phyloP scores from a whole-genome alignment of 2,329 filamentous ascomycete genomes.

The Fusarium aywerte region DNA sequence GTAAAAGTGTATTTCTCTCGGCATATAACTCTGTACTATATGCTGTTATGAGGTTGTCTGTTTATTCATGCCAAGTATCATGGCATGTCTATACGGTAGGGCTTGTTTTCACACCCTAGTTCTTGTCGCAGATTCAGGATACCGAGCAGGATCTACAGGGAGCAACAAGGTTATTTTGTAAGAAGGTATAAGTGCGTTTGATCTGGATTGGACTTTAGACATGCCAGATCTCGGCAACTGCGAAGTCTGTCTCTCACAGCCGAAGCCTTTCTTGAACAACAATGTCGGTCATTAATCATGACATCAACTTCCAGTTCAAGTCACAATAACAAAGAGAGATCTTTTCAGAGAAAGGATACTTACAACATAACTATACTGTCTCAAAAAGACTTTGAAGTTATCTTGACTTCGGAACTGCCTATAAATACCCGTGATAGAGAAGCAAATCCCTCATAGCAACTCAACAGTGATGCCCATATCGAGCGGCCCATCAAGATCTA shows the following conservation, averaged over 20 bases:
- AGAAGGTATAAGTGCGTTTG: neutral
- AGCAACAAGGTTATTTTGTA: neutral
- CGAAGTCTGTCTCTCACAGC: slow-evolving; percentile 8
- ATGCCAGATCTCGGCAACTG: neutral
- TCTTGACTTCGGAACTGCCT: neutral
- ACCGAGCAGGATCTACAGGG: neutral
- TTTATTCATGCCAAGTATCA: neutral
- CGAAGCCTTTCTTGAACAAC: slow-evolving; percentile 20
- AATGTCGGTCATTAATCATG: slow-evolving; percentile 18
- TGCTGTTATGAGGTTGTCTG: neutral
- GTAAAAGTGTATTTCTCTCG: neutral
- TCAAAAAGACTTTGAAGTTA: neutral
- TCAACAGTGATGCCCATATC: neutral
- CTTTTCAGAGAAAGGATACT: neutral
- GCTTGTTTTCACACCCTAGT: neutral
- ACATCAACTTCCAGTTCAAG: slow-evolving; percentile 3
- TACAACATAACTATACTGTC: neutral
- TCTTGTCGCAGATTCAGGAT: neutral
- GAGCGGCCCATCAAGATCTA: slow-evolving; percentile 29
- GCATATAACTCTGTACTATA: neutral
- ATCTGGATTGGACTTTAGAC: neutral
- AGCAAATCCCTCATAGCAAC: slow-evolving; percentile 9
- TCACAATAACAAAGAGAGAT: neutral
- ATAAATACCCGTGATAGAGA: neutral
- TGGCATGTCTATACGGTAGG: neutral